phyloP scores from a whole-genome alignment of 2,329 filamentous ascomycete genomes.

The Penicillium sp. region DNA sequence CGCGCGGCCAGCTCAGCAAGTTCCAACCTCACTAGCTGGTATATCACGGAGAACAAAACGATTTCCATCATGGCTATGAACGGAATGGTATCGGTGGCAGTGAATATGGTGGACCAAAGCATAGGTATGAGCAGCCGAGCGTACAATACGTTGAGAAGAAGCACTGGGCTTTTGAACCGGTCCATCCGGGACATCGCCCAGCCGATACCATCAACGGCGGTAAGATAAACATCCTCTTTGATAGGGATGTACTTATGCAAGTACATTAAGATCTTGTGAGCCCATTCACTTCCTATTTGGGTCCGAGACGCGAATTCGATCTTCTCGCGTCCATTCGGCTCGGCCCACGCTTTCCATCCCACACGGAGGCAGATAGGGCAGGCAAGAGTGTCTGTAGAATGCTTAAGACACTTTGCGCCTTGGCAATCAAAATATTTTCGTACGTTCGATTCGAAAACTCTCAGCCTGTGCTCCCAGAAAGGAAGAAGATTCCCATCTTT shows the following conservation, averaged over 20 bases:
- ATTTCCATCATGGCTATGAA: conserved; percentile 13
- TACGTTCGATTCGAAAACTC: conserved; percentile 3
- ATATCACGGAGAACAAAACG: conserved; percentile 11
- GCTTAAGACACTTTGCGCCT: background rate
- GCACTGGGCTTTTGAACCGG: conserved; percentile 10
- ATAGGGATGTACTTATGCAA: conserved; percentile 12
- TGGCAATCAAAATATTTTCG: conserved; percentile 13
- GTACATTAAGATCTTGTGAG: conserved; percentile 13
- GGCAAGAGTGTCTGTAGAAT: background rate
- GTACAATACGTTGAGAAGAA: conserved; percentile 16
- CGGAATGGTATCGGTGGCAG: conserved; percentile 5
- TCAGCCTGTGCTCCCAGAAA: conserved; percentile 21
- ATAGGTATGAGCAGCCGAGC: conserved; percentile 14
- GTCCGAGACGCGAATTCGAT: conserved; percentile 11
- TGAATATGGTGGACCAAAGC: conserved; percentile 18
- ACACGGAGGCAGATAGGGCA: conserved; percentile 21
- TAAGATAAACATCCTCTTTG: conserved; percentile 1
- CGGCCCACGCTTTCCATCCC: conserved; percentile 22
- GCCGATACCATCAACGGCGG: conserved; percentile 1
- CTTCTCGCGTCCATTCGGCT: conserved; percentile 9
- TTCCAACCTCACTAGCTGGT: conserved; percentile 12
- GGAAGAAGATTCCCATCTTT: conserved; percentile 14
- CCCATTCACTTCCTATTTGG: conserved; percentile 12
- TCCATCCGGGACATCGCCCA: conserved; percentile 1
- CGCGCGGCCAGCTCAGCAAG: background rate